Base-by-base conservation (phyloP, 176 grass and related monocot genomes). In the Cenchrus fungigraminus region DNA sequence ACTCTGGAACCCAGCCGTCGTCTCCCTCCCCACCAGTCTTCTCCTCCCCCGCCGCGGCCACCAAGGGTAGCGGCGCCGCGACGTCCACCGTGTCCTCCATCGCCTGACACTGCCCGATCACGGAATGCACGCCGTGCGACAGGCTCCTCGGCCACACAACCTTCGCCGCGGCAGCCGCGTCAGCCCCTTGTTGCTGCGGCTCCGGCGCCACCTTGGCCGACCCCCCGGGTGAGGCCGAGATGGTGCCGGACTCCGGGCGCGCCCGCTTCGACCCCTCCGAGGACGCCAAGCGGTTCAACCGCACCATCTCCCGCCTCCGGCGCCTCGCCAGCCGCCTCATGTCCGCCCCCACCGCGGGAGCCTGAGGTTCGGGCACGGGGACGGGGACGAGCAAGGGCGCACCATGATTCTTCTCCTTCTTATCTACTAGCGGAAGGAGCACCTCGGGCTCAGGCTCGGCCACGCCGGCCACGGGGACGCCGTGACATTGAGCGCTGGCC, bases 61-160 rank as follows among this genome's bases (percentile, higher is more conserved):
- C 12, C 2, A 12, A 9, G 59, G 46, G 4, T 57, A 94, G 86
- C 19, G 77, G 64, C 19, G 65, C 68, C 28, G 31, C 69, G 15
- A 91, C 57, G 68, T 50, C 25, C n/a, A 94, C 54, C n/a, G 82
- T 82, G 86, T 94, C 92, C 80, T 94, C 89, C 92, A 91, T 91
- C 79, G 77, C 62, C 29, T 67, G n/a, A 15, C 89, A 75, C 9
- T 65, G 57, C 49, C 92, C 89, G 75, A 90, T 90, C 82, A 86
- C 78, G 15, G 86, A 88, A 42, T 74, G 25, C 15, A 13, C 71
- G 8, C 86, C 90, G 59, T 88, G 78, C 50, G 90, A 91, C 49
- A 84, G 20, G 77, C 58, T 86, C n/a, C 37, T 68, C 1, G 75
- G 65, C 8, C 50, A 70, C 40, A 14, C 6, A n/a, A 10, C 4